A percentile compares a stretch with the other conserved stretches of the same genome.
Conservation (phyloP, 2,329 filamentous ascomycete species). For the Corynespora cassiicola region DNA sequence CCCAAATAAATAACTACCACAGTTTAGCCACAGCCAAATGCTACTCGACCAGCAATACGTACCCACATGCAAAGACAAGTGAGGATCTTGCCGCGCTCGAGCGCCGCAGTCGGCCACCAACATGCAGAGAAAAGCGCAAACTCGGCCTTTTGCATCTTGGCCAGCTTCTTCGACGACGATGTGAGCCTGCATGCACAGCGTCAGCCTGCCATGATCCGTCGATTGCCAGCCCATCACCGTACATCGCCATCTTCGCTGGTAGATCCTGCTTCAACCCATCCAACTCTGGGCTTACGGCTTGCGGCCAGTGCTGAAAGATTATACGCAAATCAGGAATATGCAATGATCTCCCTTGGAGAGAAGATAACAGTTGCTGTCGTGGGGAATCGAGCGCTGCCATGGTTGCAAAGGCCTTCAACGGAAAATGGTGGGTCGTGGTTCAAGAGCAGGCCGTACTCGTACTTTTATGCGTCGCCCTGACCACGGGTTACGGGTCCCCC, state of each 20-base stretch:
- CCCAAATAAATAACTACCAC: constrained; percentile 6
- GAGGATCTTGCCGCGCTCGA: constrained; percentile 5
- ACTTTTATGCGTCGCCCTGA: no score
- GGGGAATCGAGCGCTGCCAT: constrained; percentile 3
- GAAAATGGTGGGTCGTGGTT: no score
- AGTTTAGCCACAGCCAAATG: constrained; percentile 1
- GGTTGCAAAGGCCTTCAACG: no score
- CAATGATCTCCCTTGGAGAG: constrained; percentile 3
- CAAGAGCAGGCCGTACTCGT: no score
- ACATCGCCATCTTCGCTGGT: constrained; percentile 1
- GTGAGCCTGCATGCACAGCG: neutral
- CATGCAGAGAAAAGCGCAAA: constrained; percentile 5
- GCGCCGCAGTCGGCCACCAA: constrained; percentile 7
- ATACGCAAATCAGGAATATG: constrained; percentile 7
- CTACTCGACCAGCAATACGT: neutral
- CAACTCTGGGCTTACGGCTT: constrained; percentile 4
- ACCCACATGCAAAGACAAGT: constrained; percentile 6
- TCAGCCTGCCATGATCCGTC: neutral
- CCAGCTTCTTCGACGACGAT: constrained; percentile 6
- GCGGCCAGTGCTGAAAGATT: constrained; percentile 8
- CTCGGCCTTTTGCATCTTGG: constrained; percentile 3
- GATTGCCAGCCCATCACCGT: neutral
- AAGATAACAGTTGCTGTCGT: constrained; percentile 3
- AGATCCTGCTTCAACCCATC: constrained; percentile 5
- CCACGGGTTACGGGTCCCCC: no score